phyloP scores from a whole-genome alignment of 257 asterid species.

The Solanum dulcamara region DNA sequence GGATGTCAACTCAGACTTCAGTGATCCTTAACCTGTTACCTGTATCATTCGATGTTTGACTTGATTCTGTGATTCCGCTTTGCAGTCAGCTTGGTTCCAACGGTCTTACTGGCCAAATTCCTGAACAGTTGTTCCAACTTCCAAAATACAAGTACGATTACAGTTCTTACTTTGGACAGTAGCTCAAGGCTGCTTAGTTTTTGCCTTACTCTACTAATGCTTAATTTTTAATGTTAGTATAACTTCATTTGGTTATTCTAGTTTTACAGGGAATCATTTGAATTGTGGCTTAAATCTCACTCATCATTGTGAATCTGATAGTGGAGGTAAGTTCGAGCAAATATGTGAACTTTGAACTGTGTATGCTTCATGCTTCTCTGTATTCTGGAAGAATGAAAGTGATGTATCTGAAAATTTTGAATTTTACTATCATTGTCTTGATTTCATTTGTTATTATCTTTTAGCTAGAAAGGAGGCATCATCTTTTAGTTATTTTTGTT shows the following conservation, averaged over 20 bases:
- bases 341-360: background rate
- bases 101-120: slow-evolving; percentile 61
- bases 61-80: background rate
- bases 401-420: background rate
- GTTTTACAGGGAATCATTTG: slow-evolving; percentile 82
- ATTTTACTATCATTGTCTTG: background rate
- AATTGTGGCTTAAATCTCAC: slow-evolving; percentile 48
- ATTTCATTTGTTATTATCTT: background rate
- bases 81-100: slow-evolving; percentile 86
- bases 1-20: background rate
- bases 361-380: background rate
- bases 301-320: slow-evolving; percentile 40
- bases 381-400: background rate
- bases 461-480: background rate
- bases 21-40: background rate
- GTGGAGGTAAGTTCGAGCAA: slow-evolving; percentile 40
- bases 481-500: background rate
- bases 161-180: background rate
- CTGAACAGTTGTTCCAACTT: slow-evolving; percentile 51
- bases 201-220: background rate
- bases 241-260: slow-evolving; percentile 17
- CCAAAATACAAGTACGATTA: slow-evolving; percentile 60
- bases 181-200: background rate
- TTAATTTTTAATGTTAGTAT: background rate
- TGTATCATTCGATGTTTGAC: background rate